Base-by-base conservation (phyloP, 352 stramenopile genomes). In the Saprolegnia parasitica region DNA sequence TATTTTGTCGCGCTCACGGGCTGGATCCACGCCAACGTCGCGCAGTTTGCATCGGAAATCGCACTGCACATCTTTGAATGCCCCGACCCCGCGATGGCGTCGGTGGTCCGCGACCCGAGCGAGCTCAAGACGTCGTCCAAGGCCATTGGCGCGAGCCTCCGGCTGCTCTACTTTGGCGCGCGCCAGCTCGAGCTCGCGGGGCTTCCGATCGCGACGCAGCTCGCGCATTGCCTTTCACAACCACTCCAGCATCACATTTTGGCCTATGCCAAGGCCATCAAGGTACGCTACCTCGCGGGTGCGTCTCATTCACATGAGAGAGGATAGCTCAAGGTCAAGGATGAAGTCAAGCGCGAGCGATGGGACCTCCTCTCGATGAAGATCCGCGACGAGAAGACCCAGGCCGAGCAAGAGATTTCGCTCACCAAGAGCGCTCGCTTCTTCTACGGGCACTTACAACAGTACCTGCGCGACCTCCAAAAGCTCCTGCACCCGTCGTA, bases 321-420 rank as follows among this genome's bases (percentile, higher is more conserved):
- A 35, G 29, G 29, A 20, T 66, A 66, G 65, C 47, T 64, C 29
- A 56, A 56, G 52, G 42, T n/a, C 29, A 76, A 78, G 39, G 83
- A 91, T 60, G 84, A 94, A 77, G 80, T 94, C 57, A 92, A 91
- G 49, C 83, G 86, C 1, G 86, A 94, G 71, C 82, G 86, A 50
- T 94, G 86, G 86, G 86, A 92, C 61, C 87, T 91, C 79, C 76
- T 76, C 20, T 77, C 76, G 26, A 76, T 83, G 6, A 89, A 76
- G 63, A 90, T 94, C 56, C 83, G 86, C 10, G 83, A 91, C 42
- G 80, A 81, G 0, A 81, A 90, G 18, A 87, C 78, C 56, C 88
- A 81, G 54, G 54, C 77, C 46, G 84, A 94, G 50, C 72, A 75
- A 26, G 86, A 92, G 71, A 89, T 94, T 68, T 79, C 87, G n/a